Percentiles rank a stretch among this genome's conserved stretches.
These are phyloP conservation scores for Dioszegia aurantiaca DNA, from an alignment of 768 basidiomycete species.

Conservation along the genomic window DNA sequence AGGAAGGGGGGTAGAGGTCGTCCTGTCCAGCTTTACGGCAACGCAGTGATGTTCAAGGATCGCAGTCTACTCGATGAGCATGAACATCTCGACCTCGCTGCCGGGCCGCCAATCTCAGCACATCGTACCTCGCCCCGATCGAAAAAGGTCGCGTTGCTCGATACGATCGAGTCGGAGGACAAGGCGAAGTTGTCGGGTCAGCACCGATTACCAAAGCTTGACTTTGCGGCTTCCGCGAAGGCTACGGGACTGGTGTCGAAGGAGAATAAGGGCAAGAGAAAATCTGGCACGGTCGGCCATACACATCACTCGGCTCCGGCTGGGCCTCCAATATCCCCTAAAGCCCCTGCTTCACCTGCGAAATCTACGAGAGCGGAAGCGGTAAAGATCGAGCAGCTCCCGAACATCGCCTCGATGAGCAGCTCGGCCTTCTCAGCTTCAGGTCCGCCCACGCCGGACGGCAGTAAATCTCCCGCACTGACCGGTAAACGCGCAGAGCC, in stretches of 20 bases:
- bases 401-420: slow-evolving; percentile 11
- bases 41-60: slow-evolving; percentile 49
- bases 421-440: not conserved
- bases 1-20: slow-evolving; percentile 45
- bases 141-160: slow-evolving; percentile 34
- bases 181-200: slow-evolving; percentile 42
- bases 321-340: not conserved
- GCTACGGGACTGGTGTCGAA: slow-evolving; percentile 30
- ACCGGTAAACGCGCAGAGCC: slow-evolving; percentile 40
- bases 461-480: slow-evolving; percentile 43
- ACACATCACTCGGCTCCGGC: not conserved
- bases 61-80: slow-evolving; percentile 37
- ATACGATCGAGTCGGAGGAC: slow-evolving; percentile 45
- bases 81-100: slow-evolving; percentile 50
- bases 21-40: slow-evolving; percentile 46
- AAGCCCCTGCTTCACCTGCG: not conserved
- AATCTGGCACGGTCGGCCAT: not conserved
- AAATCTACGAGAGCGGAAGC: not conserved
- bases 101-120: slow-evolving; percentile 43
- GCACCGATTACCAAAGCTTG: slow-evolving; percentile 41
- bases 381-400: not conserved
- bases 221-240: slow-evolving; percentile 45
- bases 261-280: slow-evolving; percentile 23
- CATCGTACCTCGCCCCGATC: slow-evolving; percentile 41
- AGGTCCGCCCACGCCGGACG: slow-evolving; percentile 13